These are phyloP conservation scores for Ustulina deusta DNA, from an alignment of 2,329 filamentous ascomycete genomes.

Conservation along the genomic window DNA sequence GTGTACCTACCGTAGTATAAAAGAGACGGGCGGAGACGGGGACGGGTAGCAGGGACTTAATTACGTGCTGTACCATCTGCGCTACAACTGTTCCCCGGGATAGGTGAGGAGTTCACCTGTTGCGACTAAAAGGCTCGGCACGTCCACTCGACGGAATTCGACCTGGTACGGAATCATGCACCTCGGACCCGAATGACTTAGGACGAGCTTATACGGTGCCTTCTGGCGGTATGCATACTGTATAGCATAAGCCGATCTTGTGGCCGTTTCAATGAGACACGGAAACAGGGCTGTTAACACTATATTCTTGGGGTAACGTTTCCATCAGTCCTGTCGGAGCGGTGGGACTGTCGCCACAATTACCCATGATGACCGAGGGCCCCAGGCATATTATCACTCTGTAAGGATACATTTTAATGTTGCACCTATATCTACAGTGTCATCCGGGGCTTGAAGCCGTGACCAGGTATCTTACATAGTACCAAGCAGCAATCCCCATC, in stretches of 20 bases:
- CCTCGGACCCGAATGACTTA: slow-evolving; percentile 25
- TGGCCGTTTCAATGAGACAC: neutral
- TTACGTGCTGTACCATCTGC: neutral
- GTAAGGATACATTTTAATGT: neutral
- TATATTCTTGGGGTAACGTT: neutral
- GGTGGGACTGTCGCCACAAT: slow-evolving; percentile 1
- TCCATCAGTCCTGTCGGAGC: neutral
- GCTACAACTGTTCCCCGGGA: slow-evolving; percentile 1
- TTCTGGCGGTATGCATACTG: neutral
- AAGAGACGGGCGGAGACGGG: neutral
- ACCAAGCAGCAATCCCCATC: slow-evolving; percentile 1
- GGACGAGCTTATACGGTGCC: slow-evolving; percentile 8
- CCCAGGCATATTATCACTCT: neutral
- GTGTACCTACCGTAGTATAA: neutral
- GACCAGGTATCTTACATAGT: neutral
- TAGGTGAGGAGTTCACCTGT: slow-evolving; percentile 11
- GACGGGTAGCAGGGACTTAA: slow-evolving; percentile 9
- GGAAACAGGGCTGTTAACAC: slow-evolving; percentile 2
- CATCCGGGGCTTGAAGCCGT: slow-evolving; percentile 9
- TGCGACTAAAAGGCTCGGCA: slow-evolving; percentile 20
- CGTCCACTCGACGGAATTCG: slow-evolving; percentile 2
- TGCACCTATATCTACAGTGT: neutral
- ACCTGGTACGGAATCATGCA: slow-evolving; percentile 7
- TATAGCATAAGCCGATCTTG: slow-evolving; percentile 3
- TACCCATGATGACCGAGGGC: neutral